Evolutionary conservation across 805 yeast genomes (phyloP).

Genomic region (Yarrowia hollandica): DNA sequence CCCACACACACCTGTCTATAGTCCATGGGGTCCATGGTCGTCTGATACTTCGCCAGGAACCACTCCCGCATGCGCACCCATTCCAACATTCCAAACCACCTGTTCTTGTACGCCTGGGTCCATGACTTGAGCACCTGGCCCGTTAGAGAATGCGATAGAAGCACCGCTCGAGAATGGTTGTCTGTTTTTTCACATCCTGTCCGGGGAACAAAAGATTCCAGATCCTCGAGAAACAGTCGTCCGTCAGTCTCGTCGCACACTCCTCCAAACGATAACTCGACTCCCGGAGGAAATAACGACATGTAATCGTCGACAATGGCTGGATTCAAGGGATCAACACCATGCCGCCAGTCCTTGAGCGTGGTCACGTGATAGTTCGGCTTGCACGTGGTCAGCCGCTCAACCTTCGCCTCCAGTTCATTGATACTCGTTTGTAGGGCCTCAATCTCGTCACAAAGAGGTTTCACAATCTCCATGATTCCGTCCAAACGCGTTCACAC

Average conservation of each 20-base stretch:
- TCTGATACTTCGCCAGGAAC: conserved; percentile 20
- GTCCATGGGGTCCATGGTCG: conserved; percentile 19
- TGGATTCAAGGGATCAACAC: conserved; percentile 6
- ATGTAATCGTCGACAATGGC: conserved; percentile 22
- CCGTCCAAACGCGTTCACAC: neutral
- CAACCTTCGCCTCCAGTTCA: neutral
- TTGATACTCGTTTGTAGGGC: neutral
- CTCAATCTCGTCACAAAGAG: conserved; percentile 5
- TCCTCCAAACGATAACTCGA: conserved; percentile 2
- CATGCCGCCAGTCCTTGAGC: conserved; percentile 5
- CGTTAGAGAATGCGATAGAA: neutral
- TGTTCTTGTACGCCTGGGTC: neutral
- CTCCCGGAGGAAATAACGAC: conserved; percentile 1
- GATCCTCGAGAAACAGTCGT: conserved; percentile 12
- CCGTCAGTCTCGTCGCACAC: conserved; percentile 7
- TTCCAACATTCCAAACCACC: conserved; percentile 24
- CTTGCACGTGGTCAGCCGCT: conserved; percentile 7
- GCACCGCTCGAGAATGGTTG: conserved; percentile 17
- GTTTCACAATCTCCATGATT: neutral
- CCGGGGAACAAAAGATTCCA: conserved; percentile 1
- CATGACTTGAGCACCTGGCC: neutral
- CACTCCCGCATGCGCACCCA: conserved; percentile 8
- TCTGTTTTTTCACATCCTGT: neutral
- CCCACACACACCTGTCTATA: conserved; percentile 10
- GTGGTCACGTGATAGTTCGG: conserved; percentile 7